Percentiles rank a stretch among this genome's conserved stretches.
Evolutionary conservation across 1,284 basidiomycete genomes (phyloP).

Genomic region (Coniophora puteana): DNA sequence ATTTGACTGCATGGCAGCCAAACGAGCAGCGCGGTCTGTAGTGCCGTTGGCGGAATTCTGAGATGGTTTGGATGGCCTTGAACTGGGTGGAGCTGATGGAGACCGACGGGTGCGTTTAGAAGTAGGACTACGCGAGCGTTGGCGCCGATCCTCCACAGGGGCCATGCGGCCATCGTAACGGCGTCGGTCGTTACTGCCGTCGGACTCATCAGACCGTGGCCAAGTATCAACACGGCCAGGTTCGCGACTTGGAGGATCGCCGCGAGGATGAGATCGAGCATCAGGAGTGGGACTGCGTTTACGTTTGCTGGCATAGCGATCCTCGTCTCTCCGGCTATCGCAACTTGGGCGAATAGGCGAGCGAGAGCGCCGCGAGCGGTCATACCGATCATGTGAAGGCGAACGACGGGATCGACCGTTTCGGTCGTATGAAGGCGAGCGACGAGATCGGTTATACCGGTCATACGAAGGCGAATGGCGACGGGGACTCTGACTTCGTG

Average conservation of each 20-base stretch:
- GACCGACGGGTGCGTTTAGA: constrained; percentile 43
- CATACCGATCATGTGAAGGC: constrained; percentile 30
- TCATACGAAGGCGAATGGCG: constrained; percentile 16
- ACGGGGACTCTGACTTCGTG: constrained; percentile 35
- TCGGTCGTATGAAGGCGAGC: constrained; percentile 34
- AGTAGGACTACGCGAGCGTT: constrained; percentile 47
- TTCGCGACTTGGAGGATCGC: constrained; percentile 19
- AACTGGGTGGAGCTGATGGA: constrained; percentile 29
- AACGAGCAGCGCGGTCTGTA: constrained; percentile 72
- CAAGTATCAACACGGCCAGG: constrained; percentile 25
- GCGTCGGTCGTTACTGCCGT: constrained; percentile 31
- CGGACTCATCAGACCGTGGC: constrained; percentile 46
- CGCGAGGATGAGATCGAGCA: constrained; percentile 19
- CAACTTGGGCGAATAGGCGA: constrained; percentile 26
- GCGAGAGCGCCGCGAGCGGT: constrained; percentile 29
- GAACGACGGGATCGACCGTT: constrained; percentile 25
- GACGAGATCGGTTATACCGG: constrained; percentile 24
- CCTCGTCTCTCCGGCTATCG: constrained; percentile 18
- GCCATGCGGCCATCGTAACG: constrained; percentile 20
- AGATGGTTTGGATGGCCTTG: constrained; percentile 20
- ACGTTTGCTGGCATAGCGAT: constrained; percentile 20
- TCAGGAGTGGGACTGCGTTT: constrained; percentile 28
- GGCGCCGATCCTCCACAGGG: constrained; percentile 26
- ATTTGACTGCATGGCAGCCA: constrained; percentile 83
- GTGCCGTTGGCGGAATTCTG: constrained; percentile 19